Percentiles rank a stretch among this genome's conserved stretches.
Evolutionary conservation across 2,329 filamentous ascomycete species (phyloP).

Genomic region (Albifimbria verrucaria): DNA sequence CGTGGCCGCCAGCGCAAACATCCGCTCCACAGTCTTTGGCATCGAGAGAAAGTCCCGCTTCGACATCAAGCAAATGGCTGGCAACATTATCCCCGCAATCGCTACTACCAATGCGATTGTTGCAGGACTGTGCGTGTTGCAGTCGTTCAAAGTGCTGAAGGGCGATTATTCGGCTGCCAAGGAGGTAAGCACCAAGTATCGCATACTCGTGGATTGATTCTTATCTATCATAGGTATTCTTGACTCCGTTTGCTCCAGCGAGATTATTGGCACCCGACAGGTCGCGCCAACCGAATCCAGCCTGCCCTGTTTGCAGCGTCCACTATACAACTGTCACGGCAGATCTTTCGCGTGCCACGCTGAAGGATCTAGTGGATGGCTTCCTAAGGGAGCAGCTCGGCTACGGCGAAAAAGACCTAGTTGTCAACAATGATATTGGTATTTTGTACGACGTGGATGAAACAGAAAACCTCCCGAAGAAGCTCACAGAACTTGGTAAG

Average conservation of each 20-base stretch:
- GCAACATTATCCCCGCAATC: constrained; percentile 98
- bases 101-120: constrained; percentile 98
- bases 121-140: constrained; percentile 84
- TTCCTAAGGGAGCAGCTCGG: constrained; percentile 68
- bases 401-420: constrained; percentile 76
- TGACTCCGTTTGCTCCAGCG: constrained; percentile 63
- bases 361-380: constrained; percentile 75
- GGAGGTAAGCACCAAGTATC: constrained; percentile 52
- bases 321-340: constrained; percentile 65
- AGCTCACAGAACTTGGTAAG: constrained; percentile 70
- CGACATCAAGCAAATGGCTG: constrained; percentile 98
- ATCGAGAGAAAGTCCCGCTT: constrained; percentile 89
- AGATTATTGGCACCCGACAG: constrained; percentile 57
- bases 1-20: constrained; percentile 84
- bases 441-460: constrained; percentile 89
- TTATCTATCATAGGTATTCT: constrained; percentile 58
- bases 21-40: constrained; percentile 83
- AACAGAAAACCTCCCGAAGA: constrained; percentile 79
- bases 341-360: constrained; percentile 68
- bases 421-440: constrained; percentile 68
- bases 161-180: constrained; percentile 68
- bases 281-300: constrained; percentile 65
- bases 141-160: constrained; percentile 86
- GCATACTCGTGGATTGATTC: not conserved
- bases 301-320: constrained; percentile 80